phyloP scores from a whole-genome alignment of 1,284 basidiomycete species.

The Vanrija humicola region DNA sequence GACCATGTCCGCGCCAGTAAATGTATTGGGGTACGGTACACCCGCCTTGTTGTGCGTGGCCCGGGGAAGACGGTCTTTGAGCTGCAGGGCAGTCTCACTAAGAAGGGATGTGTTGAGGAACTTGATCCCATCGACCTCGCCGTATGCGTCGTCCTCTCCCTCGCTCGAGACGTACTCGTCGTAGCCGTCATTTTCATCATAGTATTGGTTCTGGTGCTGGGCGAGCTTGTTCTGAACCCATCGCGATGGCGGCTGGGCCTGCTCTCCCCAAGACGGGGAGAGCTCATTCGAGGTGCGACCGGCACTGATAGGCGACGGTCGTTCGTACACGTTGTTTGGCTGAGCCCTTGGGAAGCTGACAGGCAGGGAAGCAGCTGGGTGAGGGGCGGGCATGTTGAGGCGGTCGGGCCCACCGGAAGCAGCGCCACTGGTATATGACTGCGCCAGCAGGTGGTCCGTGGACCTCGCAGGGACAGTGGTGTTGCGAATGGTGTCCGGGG shows the following conservation, averaged over 20 bases:
- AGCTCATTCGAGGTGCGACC: conserved; percentile 10
- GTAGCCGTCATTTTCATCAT: conserved; percentile 49
- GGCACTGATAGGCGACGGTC: too few relatives aligned
- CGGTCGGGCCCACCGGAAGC: not conserved
- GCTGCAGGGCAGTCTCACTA: conserved; percentile 79
- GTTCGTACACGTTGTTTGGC: not conserved
- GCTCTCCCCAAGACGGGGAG: conserved; percentile 34
- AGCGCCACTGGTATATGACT: too few relatives aligned
- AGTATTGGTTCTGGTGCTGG: conserved; percentile 39
- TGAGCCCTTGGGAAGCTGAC: not conserved
- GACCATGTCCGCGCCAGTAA: conserved; percentile 88
- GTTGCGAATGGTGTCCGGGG: too few relatives aligned
- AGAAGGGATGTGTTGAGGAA: conserved; percentile 84
- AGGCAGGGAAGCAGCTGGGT: not conserved
- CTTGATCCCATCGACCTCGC: conserved; percentile 65
- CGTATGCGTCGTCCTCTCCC: conserved; percentile 53
- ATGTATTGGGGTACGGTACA: conserved; percentile 77
- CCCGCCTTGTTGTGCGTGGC: conserved; percentile 85
- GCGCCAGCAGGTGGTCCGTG: too few relatives aligned
- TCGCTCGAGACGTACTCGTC: conserved; percentile 51
- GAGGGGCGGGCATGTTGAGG: not conserved
- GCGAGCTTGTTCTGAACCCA: conserved; percentile 47
- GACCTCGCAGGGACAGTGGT: too few relatives aligned
- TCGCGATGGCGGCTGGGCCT: conserved; percentile 32
- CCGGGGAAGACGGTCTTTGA: conserved; percentile 79